Conservation (phyloP, 306 rosid species). For the Pyrus communis region DNA sequence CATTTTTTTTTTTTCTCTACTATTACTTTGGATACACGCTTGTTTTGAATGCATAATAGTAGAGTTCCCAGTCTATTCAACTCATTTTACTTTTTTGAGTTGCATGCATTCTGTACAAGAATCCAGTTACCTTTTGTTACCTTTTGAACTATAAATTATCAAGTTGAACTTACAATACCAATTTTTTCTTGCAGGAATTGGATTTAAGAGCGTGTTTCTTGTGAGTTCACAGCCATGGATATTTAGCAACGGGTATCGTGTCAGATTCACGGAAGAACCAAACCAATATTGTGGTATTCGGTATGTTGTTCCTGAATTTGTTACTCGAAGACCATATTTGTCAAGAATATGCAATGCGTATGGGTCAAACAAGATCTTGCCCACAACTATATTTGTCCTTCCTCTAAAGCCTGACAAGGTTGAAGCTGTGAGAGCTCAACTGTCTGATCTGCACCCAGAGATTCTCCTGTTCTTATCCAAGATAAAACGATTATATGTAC, state of each 20-base stretch:
- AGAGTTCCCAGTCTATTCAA: background rate
- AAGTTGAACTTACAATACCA: background rate
- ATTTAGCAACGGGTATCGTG: constrained; percentile 6
- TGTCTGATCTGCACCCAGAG: constrained; percentile 14
- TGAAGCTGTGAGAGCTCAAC: constrained; percentile 8
- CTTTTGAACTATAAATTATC: background rate
- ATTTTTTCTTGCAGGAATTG: background rate
- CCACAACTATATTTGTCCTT: constrained; percentile 7
- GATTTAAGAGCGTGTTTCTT: background rate
- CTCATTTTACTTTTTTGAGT: background rate
- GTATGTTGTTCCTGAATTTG: constrained; percentile 20
- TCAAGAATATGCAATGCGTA: background rate
- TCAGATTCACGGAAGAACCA: constrained; percentile 13
- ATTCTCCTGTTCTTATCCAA: constrained; percentile 17
- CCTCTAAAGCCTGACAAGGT: constrained; percentile 20
- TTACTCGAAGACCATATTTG: background rate
- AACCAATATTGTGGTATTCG: constrained; percentile 8
- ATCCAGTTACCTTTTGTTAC: background rate
- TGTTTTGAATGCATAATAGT: background rate
- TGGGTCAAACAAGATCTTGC: background rate
- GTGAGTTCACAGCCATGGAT: background rate
- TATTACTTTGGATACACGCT: background rate
- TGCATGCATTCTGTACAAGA: background rate
- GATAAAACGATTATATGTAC: constrained; percentile 2
- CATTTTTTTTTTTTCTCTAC: background rate